Evolutionary conservation across 2,329 filamentous ascomycete genomes (phyloP).

Genomic region (Cordyceps farinosa): DNA sequence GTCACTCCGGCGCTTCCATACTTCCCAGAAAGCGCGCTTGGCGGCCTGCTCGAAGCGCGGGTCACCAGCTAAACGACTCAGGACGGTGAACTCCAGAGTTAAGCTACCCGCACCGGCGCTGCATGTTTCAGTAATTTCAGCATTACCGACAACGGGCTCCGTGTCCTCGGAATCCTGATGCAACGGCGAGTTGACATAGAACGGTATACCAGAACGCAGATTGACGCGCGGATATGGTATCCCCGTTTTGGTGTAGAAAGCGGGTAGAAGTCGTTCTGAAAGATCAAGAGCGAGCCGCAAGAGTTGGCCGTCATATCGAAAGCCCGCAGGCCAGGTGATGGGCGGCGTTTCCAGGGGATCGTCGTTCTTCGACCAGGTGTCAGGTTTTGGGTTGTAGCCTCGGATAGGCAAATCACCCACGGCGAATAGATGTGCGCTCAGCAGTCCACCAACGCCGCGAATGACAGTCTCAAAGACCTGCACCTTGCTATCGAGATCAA

Average conservation of each 20-base stretch:
- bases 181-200: conserved; percentile 82
- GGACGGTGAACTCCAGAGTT: conserved; percentile 85
- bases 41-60: conserved; percentile 82
- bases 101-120: conserved; percentile 95
- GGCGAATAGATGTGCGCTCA: conserved; percentile 93
- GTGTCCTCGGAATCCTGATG: conserved; percentile 49
- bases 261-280: conserved; percentile 77
- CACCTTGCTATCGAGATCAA: conserved; percentile 95
- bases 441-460: conserved; percentile 79
- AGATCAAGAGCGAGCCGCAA: conserved; percentile 86
- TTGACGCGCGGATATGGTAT: conserved; percentile 95
- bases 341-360: conserved; percentile 46
- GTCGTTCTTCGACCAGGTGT: conserved; percentile 26
- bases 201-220: conserved; percentile 83
- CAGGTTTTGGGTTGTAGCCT: conserved; percentile 61
- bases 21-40: conserved; percentile 92
- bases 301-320: conserved; percentile 85
- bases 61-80: conserved; percentile 85
- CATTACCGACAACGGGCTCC: conserved; percentile 36
- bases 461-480: conserved; percentile 99
- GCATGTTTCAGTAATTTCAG: conserved; percentile 91
- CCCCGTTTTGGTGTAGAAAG: conserved; percentile 86
- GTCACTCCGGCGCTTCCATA: conserved; percentile 84
- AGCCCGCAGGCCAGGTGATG: conserved; percentile 71
- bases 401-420: conserved; percentile 83